Evolutionary conservation across 164 flowering plant species (phyloP), one percentile per base, ranked within the genome.

Genomic region (Taxillus chinensis): DNA sequence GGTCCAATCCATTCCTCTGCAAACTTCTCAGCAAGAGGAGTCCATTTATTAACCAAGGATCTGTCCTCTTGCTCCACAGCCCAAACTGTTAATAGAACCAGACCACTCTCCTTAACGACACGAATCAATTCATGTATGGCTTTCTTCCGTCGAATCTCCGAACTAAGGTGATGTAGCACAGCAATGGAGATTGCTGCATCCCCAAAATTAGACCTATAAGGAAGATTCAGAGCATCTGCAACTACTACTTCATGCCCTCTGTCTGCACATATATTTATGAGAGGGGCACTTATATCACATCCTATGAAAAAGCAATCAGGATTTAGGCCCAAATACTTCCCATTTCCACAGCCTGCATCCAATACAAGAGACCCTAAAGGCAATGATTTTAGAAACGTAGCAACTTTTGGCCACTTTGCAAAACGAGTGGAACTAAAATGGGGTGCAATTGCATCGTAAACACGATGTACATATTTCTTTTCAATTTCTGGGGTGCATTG

Each of bases 151-250:
- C 98, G 77, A 61, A 51, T 71, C 73, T 86, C 95, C 2, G 96
- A 88, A 71, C 97, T 93, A 8, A 93, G 74, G 74, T 93, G 98
- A 77, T 93, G 97, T 59, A 90, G 71, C 37, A 92, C 97, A 58
- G 97, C 98, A 66, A 90, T 93, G 37, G 97, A 93, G n/a, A 93
- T 89, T 4, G 96, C 92, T 13, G 97, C 96, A 74, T 90, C 97
- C 61, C 89, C 89, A 71, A 83, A 93, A 65, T 78, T 83, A 64
- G 77, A 76, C 74, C 90, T 76, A 68, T 88, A 90, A 59, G 97
- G 96, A 67, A 90, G 89, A 79, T 88, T 85, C 14, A 93, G 86
- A 43, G 97, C 95, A 77, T 93, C 98, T 17, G 95, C 98, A 79
- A 90, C 92, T 66, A 93, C 39, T 27, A 79, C 98, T 64, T 93